Base-by-base conservation (phyloP, 148 eudicot species). In the Rhododendron ferrugineum region DNA sequence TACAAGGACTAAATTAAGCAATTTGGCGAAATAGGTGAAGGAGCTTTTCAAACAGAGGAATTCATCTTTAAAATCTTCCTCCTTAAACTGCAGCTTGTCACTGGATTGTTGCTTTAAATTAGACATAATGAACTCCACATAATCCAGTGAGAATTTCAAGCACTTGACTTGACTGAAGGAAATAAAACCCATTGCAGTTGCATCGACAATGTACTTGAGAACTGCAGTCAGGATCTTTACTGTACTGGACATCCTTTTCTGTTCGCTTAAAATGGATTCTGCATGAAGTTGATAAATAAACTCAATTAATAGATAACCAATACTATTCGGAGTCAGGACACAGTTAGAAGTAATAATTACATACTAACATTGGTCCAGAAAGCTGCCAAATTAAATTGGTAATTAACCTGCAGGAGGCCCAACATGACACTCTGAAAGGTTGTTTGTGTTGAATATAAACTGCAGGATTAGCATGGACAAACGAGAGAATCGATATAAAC, bases 11-110 rank as follows among this genome's bases (percentile, higher is more conserved):
- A 88, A 15, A 84, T 91, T 92, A 23, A 96, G 90, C 85, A 95
- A 88, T 92, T 96, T 95, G 88, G 97, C 92, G 70, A 92, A 92
- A 86, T 95, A 96, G 81, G 96, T 92, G 89, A 93, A 92, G 72
- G 95, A 93, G 89, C 97, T 92, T 89, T 92, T 96, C 73, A 93
- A 80, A 85, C 94, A 96, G 15, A 84, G 52, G 84, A 85, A 88
- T 62, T 90, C 84, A 79, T 97, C 96, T 88, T 84, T 91, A 83
- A 91, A 81, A 84, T 89, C 91, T 78, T 91, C 94, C 46, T 91
- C 95, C 46, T 83, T 86, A 66, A 92, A 82, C 89, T 89, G 90
- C 85, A 88, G 79, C 86, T 89, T 90, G 74, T 91, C 87, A 37
- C 70, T 49, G 62, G 91, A 89, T 80, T 85, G 82, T 83, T 88